Conservation (phyloP, 176 grass and related monocot genomes). For the Microstegium vimineum region DNA sequence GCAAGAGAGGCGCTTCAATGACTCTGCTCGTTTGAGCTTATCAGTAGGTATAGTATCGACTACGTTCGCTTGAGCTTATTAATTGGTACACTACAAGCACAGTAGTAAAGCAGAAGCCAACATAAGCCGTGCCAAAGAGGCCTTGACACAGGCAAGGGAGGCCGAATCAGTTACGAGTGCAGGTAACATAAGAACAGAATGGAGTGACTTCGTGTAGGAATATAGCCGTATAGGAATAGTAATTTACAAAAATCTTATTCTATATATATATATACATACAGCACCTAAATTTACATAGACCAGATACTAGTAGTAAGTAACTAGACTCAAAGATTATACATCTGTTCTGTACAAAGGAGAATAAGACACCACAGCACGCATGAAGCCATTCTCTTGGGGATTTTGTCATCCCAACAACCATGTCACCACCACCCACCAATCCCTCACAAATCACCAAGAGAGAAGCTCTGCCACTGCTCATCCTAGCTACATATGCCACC, state of each 20-base stretch:
- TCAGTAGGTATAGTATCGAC: too few species aligned
- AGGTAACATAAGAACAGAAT: too few species aligned
- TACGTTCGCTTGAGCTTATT: too few species aligned
- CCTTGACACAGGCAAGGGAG: too few species aligned
- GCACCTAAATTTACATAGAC: slow-evolving; percentile 24
- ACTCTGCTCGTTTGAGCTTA: too few species aligned
- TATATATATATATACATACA: not conserved
- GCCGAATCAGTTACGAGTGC: too few species aligned
- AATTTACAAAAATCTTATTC: slow-evolving; percentile 42
- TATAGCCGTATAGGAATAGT: not conserved
- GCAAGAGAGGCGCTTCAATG: too few species aligned
- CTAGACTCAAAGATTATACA: too few species aligned
- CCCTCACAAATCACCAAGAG: slow-evolving; percentile 15
- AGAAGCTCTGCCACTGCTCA: slow-evolving; percentile 23
- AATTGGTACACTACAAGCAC: too few species aligned
- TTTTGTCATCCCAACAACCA: not conserved
- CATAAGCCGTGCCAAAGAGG: too few species aligned
- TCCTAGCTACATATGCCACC: not conserved
- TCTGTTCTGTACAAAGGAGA: slow-evolving; percentile 43
- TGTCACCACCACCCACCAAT: not conserved
- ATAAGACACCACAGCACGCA: slow-evolving; percentile 5
- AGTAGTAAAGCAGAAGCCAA: too few species aligned
- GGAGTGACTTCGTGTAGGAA: not conserved
- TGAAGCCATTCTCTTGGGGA: slow-evolving; percentile 17
- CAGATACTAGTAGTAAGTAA: not conserved